phyloP scores from a whole-genome alignment of 2,329 filamentous ascomycete species.

The Fusarium sp. region DNA sequence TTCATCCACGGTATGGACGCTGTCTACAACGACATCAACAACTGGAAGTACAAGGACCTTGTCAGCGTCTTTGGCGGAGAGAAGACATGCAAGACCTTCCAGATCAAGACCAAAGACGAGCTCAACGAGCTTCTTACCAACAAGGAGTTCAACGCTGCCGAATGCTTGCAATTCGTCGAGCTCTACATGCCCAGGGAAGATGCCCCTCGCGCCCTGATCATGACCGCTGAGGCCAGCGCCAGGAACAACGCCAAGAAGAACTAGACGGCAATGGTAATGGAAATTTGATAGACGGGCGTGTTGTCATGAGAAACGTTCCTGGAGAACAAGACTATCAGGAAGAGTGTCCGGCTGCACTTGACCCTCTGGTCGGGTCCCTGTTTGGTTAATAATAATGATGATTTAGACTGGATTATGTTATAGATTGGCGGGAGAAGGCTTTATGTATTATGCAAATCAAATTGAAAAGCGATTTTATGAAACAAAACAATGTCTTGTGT shows the following conservation, averaged over 20 bases:
- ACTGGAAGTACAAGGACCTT: constrained; percentile 77
- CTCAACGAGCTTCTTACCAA: constrained; percentile 72
- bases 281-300: constrained; percentile 16
- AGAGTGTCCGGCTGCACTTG: constrained; percentile 9
- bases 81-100: constrained; percentile 68
- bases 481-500: not conserved
- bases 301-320: constrained; percentile 19
- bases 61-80: constrained; percentile 74
- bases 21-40: constrained; percentile 80
- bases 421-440: constrained; percentile 20
- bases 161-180: constrained; percentile 76
- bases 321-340: constrained; percentile 22
- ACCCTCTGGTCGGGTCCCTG: constrained; percentile 10
- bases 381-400: constrained; percentile 37
- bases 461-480: constrained; percentile 38
- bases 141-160: constrained; percentile 66
- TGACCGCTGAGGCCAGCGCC: constrained; percentile 76
- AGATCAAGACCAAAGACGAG: constrained; percentile 74
- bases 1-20: constrained; percentile 86
- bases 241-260: constrained; percentile 66
- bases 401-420: constrained; percentile 31
- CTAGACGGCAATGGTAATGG: constrained; percentile 28
- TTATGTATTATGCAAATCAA: constrained; percentile 28
- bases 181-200: constrained; percentile 82
- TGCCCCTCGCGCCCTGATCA: constrained; percentile 73